Base-by-base conservation (phyloP, 2,329 filamentous ascomycete genomes). In the Alternaria ethzedia region DNA sequence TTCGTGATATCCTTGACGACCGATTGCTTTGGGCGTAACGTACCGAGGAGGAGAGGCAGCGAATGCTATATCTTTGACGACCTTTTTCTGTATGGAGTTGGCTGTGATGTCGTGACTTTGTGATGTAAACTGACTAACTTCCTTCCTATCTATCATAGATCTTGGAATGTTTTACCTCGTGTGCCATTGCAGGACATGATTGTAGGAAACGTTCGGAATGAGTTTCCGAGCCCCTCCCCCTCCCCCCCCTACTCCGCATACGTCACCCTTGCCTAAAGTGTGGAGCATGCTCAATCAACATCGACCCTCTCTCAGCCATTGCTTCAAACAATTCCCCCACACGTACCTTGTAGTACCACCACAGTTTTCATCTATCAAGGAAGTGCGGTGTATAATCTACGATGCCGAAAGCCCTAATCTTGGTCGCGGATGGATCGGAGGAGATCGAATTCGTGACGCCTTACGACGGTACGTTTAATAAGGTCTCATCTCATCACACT, bases 401-500 rank as follows among this genome's bases (percentile, higher is more conserved):
- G 7, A 79, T 77, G 76, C 76, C 75, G 5, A 77, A 74, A 67
- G 79, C 78, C 17, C 65, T 81, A 13, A 74, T 82, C 4, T 69
- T 81, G 9, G 67, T 81, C 13, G 78, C 79, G 4, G 78, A 81
- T 67, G 80, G 79, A 43, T 75, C 73, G 1, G 80, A 82, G 65
- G 80, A 81, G 66, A 81, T 81, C 59, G 79, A 81, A 57, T 81
- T 80, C 52, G 78, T 81, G 8, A 81, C 78, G 5, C 73, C 78
- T 2, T 80, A 81, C 49, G 79, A 82, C 71, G 78, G 77, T 80
- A 69, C 23, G 70, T 46, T 36, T 3, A 36, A 5, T 15, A 5
- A 0, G 13, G 1, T 36, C 30, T n/a, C 13, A 0, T 32, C 0
- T 15, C 10, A 3, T 3, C 6, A 32, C 2, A 15, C 13, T 2